Evolutionary conservation across 768 basidiomycete species (phyloP).

Genomic region (Lyophyllum atratum): DNA sequence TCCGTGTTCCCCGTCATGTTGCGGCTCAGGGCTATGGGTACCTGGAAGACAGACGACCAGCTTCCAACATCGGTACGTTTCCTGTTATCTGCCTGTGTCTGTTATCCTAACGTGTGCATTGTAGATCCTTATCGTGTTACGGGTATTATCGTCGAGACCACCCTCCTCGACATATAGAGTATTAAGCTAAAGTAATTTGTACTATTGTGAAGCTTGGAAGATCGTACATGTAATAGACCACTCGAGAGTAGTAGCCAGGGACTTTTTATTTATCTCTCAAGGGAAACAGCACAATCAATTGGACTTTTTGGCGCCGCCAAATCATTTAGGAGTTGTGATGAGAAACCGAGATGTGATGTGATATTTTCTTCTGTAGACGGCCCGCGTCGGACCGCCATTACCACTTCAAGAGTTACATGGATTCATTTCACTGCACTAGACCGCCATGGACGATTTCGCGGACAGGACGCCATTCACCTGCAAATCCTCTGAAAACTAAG

Average conservation of each 20-base stretch:
- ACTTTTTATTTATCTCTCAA: constrained; percentile 13
- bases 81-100: constrained; percentile 4
- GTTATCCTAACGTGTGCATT: constrained; percentile 5
- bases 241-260: constrained; percentile 10
- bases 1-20: constrained; percentile 94
- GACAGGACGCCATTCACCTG: constrained; percentile 45
- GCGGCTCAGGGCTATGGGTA: constrained; percentile 92
- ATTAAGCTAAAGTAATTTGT: constrained; percentile 5
- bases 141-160: constrained; percentile 86
- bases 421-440: background rate
- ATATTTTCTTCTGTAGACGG: background rate
- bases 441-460: constrained; percentile 34
- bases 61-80: constrained; percentile 92
- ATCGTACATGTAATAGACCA: constrained; percentile 1
- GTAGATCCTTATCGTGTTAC: constrained; percentile 96
- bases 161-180: constrained; percentile 62
- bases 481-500: constrained; percentile 64
- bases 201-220: constrained; percentile 7
- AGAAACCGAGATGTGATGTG: background rate
- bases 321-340: background rate
- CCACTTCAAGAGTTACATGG: constrained; percentile 3
- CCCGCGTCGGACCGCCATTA: constrained; percentile 10
- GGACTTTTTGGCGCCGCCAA: background rate
- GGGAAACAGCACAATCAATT: background rate
- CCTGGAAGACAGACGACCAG: constrained; percentile 94